Conservation (phyloP, 352 stramenopile species). For the Globisporangium acanthophoron region DNA sequence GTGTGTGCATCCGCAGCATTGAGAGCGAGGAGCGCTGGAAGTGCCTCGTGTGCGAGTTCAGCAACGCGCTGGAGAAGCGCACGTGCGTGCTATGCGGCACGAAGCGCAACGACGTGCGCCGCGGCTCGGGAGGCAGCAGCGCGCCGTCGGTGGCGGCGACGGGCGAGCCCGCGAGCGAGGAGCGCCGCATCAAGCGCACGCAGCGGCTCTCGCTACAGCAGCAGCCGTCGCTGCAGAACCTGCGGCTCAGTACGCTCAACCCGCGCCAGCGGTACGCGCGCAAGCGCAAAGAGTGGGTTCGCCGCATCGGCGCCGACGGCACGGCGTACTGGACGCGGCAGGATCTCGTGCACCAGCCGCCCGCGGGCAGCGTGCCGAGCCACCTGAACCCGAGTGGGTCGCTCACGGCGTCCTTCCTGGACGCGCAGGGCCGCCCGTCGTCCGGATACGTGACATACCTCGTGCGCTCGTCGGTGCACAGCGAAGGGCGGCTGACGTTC, state of each 20-base stretch:
- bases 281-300: slow-evolving; percentile 79
- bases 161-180: slow-evolving; percentile 1
- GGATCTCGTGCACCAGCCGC: slow-evolving; percentile 1
- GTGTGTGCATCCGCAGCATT: slow-evolving; percentile 19
- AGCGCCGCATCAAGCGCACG: slow-evolving; percentile 17
- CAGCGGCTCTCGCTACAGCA: slow-evolving; percentile 16
- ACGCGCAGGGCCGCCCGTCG: slow-evolving; percentile 27
- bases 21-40: slow-evolving; percentile 68
- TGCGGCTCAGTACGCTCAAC: slow-evolving; percentile 62
- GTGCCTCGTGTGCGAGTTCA: slow-evolving; percentile 75
- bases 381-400: not conserved
- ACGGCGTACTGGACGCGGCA: slow-evolving; percentile 54
- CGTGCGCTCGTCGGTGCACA: slow-evolving; percentile 58
- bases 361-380: not conserved
- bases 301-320: slow-evolving; percentile 55
- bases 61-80: slow-evolving; percentile 54
- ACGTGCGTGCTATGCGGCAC: slow-evolving; percentile 70
- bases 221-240: slow-evolving; percentile 18
- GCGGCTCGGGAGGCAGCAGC: slow-evolving; percentile 18
- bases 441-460: slow-evolving; percentile 68
- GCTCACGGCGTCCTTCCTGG: slow-evolving; percentile 1
- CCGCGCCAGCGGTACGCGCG: slow-evolving; percentile 67
- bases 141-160: slow-evolving; percentile 11
- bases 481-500: slow-evolving; percentile 52
- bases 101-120: slow-evolving; percentile 37